Base-by-base conservation (phyloP, 2,329 filamentous ascomycete species). In the Camillea tinctor region DNA sequence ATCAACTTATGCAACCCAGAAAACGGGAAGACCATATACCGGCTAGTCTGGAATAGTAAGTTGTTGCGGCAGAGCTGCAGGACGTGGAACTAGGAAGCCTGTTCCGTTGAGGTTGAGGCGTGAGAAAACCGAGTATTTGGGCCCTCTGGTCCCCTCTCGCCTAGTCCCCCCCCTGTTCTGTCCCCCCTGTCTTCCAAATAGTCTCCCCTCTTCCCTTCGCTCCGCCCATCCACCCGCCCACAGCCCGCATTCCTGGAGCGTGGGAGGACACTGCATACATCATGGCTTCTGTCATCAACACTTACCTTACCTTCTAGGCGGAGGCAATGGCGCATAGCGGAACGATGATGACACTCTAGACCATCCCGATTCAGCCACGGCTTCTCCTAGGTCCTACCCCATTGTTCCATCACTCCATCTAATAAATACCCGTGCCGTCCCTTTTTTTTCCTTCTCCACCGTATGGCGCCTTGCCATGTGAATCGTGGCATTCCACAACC, bases 41-140 rank as follows among this genome's bases (percentile, higher is more conserved):
- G 22, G 40, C 55, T 56, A 56, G 49, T 51, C 55, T 48, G 20
- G 30, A 56, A 50, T 17, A 36, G 55, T 56, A 50, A 51, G 44
- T 50, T 20, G 22, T 11, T 21, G 44, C 23, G 60, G 62, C 59
- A 66, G 57, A 58, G 63, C 59, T 64, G 64, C 64, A 66, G 64
- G 60, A 66, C 36, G 64, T 66, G 64, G 64, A 63, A 66, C 64
- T 65, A 53, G 64, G 64, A 67, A 66, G 65, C 64, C 62, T 66
- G 63, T 67, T 67, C 64, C 65, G 65, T 55, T 63, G 64, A 66
- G 60, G 64, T 44, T 44, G 36, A 44, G 36, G 36, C 36, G 36
- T 60, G 58, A 62, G 66, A 57, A 71, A 71, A 71, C 69, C 69
- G 69, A 71, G 69, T 71, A 68, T 66, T 71, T 70, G 69, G 69